phyloP scores from a whole-genome alignment of 2,329 filamentous ascomycete genomes.

The Elsinoe ampelina region DNA sequence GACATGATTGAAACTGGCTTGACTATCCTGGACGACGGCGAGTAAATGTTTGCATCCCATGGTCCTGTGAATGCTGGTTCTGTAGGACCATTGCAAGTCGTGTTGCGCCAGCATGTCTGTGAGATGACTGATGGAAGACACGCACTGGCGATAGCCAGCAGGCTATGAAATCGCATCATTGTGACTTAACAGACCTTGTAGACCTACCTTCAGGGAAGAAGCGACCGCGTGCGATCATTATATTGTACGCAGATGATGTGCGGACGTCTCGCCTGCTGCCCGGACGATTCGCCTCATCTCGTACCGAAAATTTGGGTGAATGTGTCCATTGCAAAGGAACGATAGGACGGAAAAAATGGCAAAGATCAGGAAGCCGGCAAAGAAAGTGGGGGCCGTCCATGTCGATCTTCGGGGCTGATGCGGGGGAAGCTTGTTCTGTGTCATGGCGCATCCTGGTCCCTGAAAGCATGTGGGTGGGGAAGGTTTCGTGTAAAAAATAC shows the following conservation, averaged over 20 bases:
- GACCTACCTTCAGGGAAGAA: not conserved
- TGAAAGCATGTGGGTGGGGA: too few relatives aligned
- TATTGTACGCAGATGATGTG: too few relatives aligned
- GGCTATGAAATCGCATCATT: not conserved
- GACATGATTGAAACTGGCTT: constrained; percentile 38
- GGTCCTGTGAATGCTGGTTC: constrained; percentile 45
- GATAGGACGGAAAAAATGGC: constrained; percentile 7
- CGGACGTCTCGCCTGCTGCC: too few relatives aligned
- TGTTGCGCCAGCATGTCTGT: constrained; percentile 46
- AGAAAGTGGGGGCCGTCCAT: not conserved
- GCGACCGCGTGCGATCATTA: not conserved
- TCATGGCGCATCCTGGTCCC: too few relatives aligned
- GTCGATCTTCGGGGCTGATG: constrained; percentile 1
- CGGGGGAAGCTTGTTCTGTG: not conserved
- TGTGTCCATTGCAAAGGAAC: not conserved
- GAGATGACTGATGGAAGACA: not conserved
- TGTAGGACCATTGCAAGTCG: constrained; percentile 42
- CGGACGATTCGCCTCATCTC: not conserved
- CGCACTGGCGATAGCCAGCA: not conserved
- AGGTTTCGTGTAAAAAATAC: too few relatives aligned
- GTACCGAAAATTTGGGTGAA: not conserved
- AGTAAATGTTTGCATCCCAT: constrained; percentile 52
- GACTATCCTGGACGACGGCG: constrained; percentile 44
- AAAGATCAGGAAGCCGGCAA: not conserved
- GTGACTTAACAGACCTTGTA: not conserved